These are phyloP conservation scores for Zizania palustris DNA, from an alignment of 202 grass and related monocot species.

Conservation along the genomic window DNA sequence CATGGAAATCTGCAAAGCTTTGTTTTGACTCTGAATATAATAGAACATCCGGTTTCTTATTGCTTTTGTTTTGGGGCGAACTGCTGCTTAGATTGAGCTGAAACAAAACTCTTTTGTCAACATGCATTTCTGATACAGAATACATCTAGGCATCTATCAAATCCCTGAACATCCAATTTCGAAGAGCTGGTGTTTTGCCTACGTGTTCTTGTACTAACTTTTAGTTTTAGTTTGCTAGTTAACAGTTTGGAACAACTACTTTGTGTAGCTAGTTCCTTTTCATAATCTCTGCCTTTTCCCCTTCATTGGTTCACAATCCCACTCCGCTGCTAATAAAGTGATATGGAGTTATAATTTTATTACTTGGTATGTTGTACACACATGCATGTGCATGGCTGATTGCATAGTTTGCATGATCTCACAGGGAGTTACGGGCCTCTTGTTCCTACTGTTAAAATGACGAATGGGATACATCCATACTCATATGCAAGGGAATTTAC, in stretches of 20 bases:
- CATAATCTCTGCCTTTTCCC: background rate
- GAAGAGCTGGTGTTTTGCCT: background rate
- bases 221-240: conserved; percentile 14
- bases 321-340: background rate
- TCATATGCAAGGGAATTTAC: background rate
- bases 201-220: background rate
- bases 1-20: background rate
- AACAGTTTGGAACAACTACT: background rate
- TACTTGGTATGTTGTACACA: background rate
- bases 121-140: background rate
- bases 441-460: background rate
- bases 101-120: conserved; percentile 1
- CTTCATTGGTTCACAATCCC: background rate
- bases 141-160: background rate
- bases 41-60: background rate
- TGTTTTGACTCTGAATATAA: background rate
- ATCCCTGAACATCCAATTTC: conserved; percentile 3
- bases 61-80: background rate
- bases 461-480: background rate
- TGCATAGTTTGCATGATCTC: conserved; percentile 6
- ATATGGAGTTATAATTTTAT: background rate
- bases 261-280: background rate
- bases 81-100: background rate
- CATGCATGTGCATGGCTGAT: background rate
- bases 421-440: background rate